These are phyloP conservation scores for Coprinellus micaceus DNA, from an alignment of 768 basidiomycete genomes.

Conservation along the genomic window DNA sequence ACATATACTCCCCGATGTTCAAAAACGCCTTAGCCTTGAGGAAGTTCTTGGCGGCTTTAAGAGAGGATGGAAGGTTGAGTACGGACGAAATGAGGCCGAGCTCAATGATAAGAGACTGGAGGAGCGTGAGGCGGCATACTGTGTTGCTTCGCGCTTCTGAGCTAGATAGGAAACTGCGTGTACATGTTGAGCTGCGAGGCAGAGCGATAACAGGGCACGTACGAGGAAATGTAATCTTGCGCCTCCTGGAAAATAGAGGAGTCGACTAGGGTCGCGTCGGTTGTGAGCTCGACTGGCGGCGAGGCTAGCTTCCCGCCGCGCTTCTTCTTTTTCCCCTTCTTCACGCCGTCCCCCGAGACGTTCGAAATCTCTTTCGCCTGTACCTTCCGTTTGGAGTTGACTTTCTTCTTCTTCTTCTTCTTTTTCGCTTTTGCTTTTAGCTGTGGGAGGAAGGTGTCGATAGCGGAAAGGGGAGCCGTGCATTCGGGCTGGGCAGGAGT, in stretches of 20 bases:
- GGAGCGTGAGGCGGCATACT: constrained; percentile 51
- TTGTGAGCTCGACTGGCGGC: neutral
- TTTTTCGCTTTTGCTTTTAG: neutral
- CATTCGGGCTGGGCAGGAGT: no score
- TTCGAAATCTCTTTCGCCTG: neutral
- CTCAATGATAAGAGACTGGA: constrained; percentile 75
- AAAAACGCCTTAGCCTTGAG: constrained; percentile 66
- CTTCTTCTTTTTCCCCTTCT: constrained; percentile 6
- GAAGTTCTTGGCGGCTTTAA: constrained; percentile 64
- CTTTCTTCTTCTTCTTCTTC: neutral
- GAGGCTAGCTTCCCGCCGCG: neutral
- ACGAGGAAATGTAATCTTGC: constrained; percentile 58
- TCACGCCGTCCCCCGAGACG: neutral
- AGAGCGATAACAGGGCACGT: constrained; percentile 25
- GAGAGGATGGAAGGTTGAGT: constrained; percentile 46
- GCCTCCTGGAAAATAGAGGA: constrained; percentile 55
- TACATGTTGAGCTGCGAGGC: neutral
- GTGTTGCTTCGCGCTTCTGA: constrained; percentile 40
- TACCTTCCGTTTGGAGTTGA: neutral
- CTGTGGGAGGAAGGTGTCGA: neutral
- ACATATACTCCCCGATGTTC: constrained; percentile 72
- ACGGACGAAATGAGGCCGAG: constrained; percentile 55
- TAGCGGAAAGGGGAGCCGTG: no score
- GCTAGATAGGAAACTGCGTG: constrained; percentile 48
- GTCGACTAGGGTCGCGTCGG: constrained; percentile 28